Percentiles rank a stretch among this genome's conserved stretches.
Evolutionary conservation across 352 stramenopile genomes (phyloP).

Genomic region (Globisporangium nodosum): DNA sequence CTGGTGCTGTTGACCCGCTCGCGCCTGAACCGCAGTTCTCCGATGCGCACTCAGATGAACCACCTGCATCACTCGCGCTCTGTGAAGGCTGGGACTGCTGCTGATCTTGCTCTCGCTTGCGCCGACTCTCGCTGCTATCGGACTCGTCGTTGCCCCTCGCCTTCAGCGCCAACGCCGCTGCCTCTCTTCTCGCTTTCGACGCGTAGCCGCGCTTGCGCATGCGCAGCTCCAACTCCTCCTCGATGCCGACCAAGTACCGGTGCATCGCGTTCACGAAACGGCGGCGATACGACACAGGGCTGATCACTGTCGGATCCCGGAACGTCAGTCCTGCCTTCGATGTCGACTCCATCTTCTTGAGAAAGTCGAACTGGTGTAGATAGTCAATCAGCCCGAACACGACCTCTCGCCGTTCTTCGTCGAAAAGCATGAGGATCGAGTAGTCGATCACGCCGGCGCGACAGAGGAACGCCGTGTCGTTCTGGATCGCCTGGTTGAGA

Average conservation of each 20-base stretch:
- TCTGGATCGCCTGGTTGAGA: conserved; percentile 64
- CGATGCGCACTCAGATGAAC: no score
- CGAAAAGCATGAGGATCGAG: conserved; percentile 79
- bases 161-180: background rate
- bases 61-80: background rate
- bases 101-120: no score
- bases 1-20: background rate
- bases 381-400: conserved; percentile 83
- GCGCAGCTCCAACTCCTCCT: conserved; percentile 63
- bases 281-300: conserved; percentile 66
- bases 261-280: conserved; percentile 83
- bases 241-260: conserved; percentile 77
- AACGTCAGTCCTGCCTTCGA: conserved; percentile 83
- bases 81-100: background rate
- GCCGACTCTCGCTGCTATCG: background rate
- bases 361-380: conserved; percentile 84
- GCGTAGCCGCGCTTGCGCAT: conserved; percentile 45
- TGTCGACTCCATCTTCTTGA: conserved; percentile 89
- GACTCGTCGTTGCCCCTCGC: background rate
- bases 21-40: background rate
- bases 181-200: conserved; percentile 17
- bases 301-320: conserved; percentile 81
- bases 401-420: conserved; percentile 70
- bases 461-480: conserved; percentile 73
- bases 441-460: conserved; percentile 81